Conservation (phyloP, 495 filamentous ascomycete genomes). For the Penicillium canescens region DNA sequence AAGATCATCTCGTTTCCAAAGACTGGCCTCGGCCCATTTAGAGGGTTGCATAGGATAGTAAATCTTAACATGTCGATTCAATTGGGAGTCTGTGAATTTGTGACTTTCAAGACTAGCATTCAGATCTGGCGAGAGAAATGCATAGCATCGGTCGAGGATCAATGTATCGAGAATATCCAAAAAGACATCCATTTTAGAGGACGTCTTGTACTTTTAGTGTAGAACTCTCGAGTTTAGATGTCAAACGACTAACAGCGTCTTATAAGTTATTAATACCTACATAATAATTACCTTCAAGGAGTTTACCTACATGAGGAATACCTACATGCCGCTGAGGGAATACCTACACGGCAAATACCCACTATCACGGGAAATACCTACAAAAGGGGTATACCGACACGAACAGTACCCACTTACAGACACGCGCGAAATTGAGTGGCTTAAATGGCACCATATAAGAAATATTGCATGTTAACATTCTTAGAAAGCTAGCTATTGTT, state of each 20-base stretch:
- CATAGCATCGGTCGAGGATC: conserved; percentile 69
- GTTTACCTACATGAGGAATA: not conserved
- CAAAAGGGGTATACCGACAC: conserved; percentile 12
- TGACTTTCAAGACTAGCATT: conserved; percentile 28
- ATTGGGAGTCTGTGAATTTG: not conserved
- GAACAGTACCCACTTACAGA: not conserved
- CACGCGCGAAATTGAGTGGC: not conserved
- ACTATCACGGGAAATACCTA: conserved; percentile 7
- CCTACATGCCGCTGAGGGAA: not conserved
- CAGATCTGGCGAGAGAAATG: conserved; percentile 54
- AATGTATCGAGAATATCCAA: conserved; percentile 73
- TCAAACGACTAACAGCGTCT: not conserved
- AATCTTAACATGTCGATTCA: conserved; percentile 45
- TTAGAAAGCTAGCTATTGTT: too few species aligned
- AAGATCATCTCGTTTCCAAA: conserved; percentile 66
- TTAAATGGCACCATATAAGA: too few species aligned
- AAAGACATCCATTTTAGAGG: conserved; percentile 69
- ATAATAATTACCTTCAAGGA: conserved; percentile 1
- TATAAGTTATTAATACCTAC: conserved; percentile 5
- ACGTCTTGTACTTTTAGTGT: not conserved
- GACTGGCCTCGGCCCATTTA: conserved; percentile 65
- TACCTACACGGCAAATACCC: not conserved
- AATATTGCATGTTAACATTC: too few species aligned
- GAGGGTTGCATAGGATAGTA: conserved; percentile 62
- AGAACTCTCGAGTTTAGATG: too few species aligned